Base-by-base conservation (phyloP, 345 rosid species). In the Balakata baccata region DNA sequence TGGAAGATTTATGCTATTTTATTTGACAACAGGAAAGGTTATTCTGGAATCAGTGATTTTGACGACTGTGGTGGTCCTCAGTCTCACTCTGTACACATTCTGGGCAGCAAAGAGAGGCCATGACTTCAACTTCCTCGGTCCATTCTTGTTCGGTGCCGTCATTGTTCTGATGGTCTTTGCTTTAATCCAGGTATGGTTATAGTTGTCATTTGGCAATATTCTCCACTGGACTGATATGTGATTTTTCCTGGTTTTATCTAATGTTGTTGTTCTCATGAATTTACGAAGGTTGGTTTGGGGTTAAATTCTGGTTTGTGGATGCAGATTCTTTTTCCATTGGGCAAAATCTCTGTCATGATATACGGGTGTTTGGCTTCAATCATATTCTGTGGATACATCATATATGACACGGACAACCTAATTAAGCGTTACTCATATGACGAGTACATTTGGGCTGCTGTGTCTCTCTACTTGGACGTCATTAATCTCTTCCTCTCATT, bases 91-190 rank as follows among this genome's bases (percentile, higher is more conserved):
- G 9, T 94, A 90, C 85, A 94, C 98, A 11, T 94, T 92, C 84
- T 94, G 98, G 98, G 98, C 97, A 12, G 97, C 90, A 11, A 83
- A 82, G 70, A 90, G 91, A 79, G 97, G 98, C 79, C 83, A 92
- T 16, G 97, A 94, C 78, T 94, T 94, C 83, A 89, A 75, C 78
- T 94, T 92, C 84, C 92, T 94, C 11, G 97, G 97, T 5, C 98
- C 97, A 52, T 94, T 94, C 86, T 81, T 94, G 87, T 90, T 88
- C 75, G 97, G 95, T 63, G 92, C 94, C 3, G 0, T 92, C 70
- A 64, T 89, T 39, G 85, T 90, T 49, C 89, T 92, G 12, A 65
- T 90, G 64, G 86, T 90, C 5, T 94, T 94, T 71, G 83, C 88
- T 57, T 12, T 92, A 46, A 94, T 94, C 75, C 98, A 92, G 93